Base-by-base conservation (phyloP, 1,284 basidiomycete genomes). In the Irpex rosettiformis region DNA sequence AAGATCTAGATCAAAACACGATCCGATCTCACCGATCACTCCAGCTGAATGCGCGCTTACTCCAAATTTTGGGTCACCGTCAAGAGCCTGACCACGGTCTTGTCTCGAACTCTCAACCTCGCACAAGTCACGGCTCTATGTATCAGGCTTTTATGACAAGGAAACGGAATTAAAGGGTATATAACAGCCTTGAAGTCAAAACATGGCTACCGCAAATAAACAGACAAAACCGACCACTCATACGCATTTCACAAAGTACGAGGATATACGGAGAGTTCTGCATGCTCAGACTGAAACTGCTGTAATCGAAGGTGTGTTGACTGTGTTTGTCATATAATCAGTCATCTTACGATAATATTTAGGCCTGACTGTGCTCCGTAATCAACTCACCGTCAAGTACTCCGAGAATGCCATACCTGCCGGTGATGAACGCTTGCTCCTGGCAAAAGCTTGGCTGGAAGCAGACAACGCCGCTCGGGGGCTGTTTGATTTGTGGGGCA, bases 401-500 rank as follows among this genome's bases (percentile, higher is more conserved):
- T 71, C 69, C 33, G 83, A 85, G 60, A 67, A 67, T 6, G 55
- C 65, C 1, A 70, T 86, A 11, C 64, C 78, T 6, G 73, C 81
- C 0, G 75, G 83, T 27, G 90, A 92, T 67, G 74, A 77, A 25
- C 77, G 89, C 29, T 68, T 92, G 10, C 56, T 77, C 1, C 74
- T 91, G 2, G 79, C 77, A 0, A 81, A 82, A 61, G 69, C 76
- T 55, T 93, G 87, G 86, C 68, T 92, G 58, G 80, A 81, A 30
- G 69, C 66, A 4, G 78, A 77, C 24, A 77, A 83, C 0, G 82
- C 79, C 2, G 84, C 81, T 33, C 73, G 79, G 45, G 84, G 88
- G 58, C 51, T 91, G 2, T 88, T 93, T 65, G 67, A 72, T 24
- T 64, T 86, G 11, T 90, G 88, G 85, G 83, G 86, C 58, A 70